Evolutionary conservation across 2,329 filamentous ascomycete species (phyloP), one percentile per base, ranked within the genome.

Genomic region (Colletotrichum endophyticum): DNA sequence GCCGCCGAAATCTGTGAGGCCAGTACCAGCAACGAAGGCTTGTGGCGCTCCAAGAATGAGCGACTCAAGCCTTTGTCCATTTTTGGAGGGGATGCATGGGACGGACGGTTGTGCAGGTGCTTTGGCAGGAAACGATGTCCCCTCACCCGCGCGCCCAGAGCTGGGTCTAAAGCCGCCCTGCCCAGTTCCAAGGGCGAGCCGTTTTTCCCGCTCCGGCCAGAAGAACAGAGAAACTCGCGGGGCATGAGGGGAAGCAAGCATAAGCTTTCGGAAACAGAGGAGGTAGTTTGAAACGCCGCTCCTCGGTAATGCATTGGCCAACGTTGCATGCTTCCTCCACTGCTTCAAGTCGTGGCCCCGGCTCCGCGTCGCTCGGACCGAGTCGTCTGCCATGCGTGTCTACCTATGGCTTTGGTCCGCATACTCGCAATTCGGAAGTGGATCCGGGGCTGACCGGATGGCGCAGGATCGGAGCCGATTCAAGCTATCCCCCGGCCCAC

Each of bases 211-310:
- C 32, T 72, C 70, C 70, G 63, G 27, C 12, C n/a, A 68, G 39
- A 2, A 16, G 19, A 57, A 63, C 3, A 13, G 16, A n/a, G 9
- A 11, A 32, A 16, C 19, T 13, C 36, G 27, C 25, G 39, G n/a
- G 39, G 25, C 30, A 44, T 22, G 66, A 49, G 39, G 28, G 28
- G n/a, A 56, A 34, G 8, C 13, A 22, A 49, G 9, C 61, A 32
- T 39, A 67, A 67, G 73, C 36, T 75, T 75, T 67, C 73, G 73
- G 53, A 72, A 72, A 75, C 68, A 27, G 30, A 59, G 44, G 32
- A 39, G 16, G 19, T 49, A 3, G 11, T 15, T 22, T 72, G 73
- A 75, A 72, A 72, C 73, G 53, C 32, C 44, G 22, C 22, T 49
- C 30, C 22, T 57, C 61, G 66, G 67, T 44, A 56, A 63, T 30